Evolutionary conservation across 2,329 filamentous ascomycete genomes (phyloP).

Genomic region (Grosmannia clavigera): DNA sequence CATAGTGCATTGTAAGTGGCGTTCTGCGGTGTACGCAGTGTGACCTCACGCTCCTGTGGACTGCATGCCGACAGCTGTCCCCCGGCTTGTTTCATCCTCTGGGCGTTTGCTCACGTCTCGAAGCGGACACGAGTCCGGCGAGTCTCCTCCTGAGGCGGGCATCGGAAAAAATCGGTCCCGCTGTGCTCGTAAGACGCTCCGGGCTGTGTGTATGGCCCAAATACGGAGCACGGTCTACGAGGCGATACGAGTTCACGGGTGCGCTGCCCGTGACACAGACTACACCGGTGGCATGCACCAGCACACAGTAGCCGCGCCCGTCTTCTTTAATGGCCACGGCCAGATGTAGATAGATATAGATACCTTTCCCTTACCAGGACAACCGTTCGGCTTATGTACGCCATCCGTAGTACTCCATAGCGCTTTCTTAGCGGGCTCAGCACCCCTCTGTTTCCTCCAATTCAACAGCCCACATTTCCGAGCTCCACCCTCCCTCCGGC

Average conservation of each 20-base stretch:
- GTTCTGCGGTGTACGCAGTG: neutral
- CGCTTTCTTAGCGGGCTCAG: neutral
- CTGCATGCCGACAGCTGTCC: neutral
- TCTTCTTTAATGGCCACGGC: too few species aligned
- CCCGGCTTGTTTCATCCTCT: neutral
- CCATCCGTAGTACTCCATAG: neutral
- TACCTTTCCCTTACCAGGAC: neutral
- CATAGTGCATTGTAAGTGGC: neutral
- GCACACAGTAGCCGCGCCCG: neutral
- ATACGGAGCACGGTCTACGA: neutral
- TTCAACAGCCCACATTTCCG: neutral
- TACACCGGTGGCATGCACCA: constrained; percentile 4
- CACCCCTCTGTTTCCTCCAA: neutral
- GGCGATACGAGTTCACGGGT: neutral
- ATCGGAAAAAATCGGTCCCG: neutral
- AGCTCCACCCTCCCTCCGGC: neutral
- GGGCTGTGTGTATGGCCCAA: neutral
- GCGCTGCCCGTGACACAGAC: constrained; percentile 9
- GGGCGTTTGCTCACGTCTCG: neutral
- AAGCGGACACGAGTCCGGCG: neutral
- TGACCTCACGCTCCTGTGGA: neutral
- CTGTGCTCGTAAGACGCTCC: neutral
- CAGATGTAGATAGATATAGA: neutral
- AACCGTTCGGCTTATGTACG: neutral
- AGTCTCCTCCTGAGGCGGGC: neutral